These are phyloP conservation scores for Penicillium maclennaniae DNA, from an alignment of 495 filamentous ascomycete species.

Conservation along the genomic window DNA sequence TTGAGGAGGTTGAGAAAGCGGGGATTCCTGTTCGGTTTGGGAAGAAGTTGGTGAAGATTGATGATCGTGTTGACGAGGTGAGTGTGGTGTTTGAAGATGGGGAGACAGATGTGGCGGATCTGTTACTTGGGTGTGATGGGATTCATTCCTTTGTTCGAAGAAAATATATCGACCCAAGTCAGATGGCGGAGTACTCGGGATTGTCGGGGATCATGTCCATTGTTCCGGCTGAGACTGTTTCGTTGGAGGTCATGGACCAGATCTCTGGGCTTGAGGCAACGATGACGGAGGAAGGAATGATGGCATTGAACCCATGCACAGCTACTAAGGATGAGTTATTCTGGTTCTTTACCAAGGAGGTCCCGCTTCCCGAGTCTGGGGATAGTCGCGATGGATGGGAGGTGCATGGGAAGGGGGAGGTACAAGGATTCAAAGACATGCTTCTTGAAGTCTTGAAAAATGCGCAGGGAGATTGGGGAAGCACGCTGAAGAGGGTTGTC, in stretches of 20 bases:
- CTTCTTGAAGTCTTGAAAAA: constrained; percentile 31
- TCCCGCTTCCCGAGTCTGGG: constrained; percentile 24
- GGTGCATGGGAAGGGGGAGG: constrained; percentile 33
- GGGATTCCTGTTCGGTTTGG: constrained; percentile 23
- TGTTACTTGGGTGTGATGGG: constrained; percentile 58
- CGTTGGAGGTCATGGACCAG: not conserved
- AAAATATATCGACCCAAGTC: constrained; percentile 24
- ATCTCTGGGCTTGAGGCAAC: constrained; percentile 37
- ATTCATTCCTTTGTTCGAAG: constrained; percentile 43
- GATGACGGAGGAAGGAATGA: constrained; percentile 45
- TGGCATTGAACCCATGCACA: constrained; percentile 40
- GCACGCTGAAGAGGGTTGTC: constrained; percentile 39
- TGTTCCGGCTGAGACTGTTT: constrained; percentile 23
- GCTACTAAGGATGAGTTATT: constrained; percentile 23
- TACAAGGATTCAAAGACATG: constrained; percentile 30
- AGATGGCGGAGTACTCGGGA: constrained; percentile 30
- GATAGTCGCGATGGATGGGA: constrained; percentile 39
- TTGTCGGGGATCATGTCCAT: constrained; percentile 43
- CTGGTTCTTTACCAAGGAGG: constrained; percentile 28
- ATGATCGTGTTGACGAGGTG: constrained; percentile 15
- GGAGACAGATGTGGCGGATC: constrained; percentile 32
- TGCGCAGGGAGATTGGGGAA: constrained; percentile 40
- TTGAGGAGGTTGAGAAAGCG: constrained; percentile 16
- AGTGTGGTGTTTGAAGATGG: constrained; percentile 30
- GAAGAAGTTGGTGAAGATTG: constrained; percentile 15